phyloP scores from a whole-genome alignment of 768 basidiomycete genomes.

The Collybia sp. region DNA sequence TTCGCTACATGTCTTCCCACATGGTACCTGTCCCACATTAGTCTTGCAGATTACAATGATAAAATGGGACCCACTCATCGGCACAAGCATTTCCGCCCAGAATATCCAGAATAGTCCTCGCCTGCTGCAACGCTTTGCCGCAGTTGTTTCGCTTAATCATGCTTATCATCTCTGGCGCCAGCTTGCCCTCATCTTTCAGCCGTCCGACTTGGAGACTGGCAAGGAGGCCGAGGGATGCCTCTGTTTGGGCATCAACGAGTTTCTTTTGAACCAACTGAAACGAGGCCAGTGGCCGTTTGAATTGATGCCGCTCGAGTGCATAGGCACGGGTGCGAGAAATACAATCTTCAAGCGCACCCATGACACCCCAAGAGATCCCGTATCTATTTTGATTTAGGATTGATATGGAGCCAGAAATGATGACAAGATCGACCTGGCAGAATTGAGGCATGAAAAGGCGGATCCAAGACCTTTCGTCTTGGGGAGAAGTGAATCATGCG shows the following conservation, averaged over 20 bases:
- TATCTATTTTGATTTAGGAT: conserved; percentile 35
- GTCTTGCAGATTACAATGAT: not conserved
- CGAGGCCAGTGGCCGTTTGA: conserved; percentile 82
- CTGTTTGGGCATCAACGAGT: conserved; percentile 88
- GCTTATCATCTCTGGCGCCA: conserved; percentile 91
- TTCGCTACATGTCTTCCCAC: conserved; percentile 95
- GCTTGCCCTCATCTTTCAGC: conserved; percentile 71
- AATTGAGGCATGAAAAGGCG: conserved; percentile 92
- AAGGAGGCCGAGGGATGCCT: conserved; percentile 72
- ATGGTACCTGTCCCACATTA: conserved; percentile 58
- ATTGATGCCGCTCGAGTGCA: conserved; percentile 87
- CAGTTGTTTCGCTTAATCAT: conserved; percentile 95
- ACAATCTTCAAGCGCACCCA: conserved; percentile 95
- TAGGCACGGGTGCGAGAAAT: conserved; percentile 73
- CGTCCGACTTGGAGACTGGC: conserved; percentile 80
- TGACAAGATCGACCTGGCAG: conserved; percentile 51
- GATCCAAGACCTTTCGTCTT: conserved; percentile 73
- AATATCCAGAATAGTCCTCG: conserved; percentile 80
- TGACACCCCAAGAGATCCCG: conserved; percentile 93
- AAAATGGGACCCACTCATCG: conserved; percentile 66
- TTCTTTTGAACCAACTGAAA: conserved; percentile 99
- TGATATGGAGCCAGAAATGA: not conserved
- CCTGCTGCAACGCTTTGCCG: conserved; percentile 84
- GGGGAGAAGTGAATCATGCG: conserved; percentile 71
- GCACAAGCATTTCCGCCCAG: conserved; percentile 91